Evolutionary conservation across 108 stramenopile species (phyloP), one percentile per base, ranked within the genome.

Genomic region (Nitzschia palea): DNA sequence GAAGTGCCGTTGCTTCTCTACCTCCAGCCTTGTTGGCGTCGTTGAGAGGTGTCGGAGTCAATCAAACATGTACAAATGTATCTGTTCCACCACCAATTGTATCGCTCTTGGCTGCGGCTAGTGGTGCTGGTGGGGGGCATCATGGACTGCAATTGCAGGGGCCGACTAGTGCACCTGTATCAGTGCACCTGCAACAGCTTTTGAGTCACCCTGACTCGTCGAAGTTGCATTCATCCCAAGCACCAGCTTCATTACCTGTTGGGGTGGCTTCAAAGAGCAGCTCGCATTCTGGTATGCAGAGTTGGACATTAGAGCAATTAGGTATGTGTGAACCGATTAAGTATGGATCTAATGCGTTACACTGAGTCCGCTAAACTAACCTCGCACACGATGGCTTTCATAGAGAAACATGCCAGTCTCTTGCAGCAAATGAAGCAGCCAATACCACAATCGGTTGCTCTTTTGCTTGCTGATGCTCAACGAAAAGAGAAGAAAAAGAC

Each of bases 401-500:
- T 68, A 78, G 92, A 93, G 47, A 33, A 84, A 56, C 87, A 93
- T 51, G 79, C 81, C 17, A 62, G 72, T 26, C 61, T 85, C 36
- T 75, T 90, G 22, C 61, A 72, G 5, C 82, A 87, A 34, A 55
- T 78, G 29, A 68, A 84, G 34, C 87, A 89, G 48, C 70, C 86
- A 8, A 67, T 93, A 28, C 87, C 89, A 15, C 92, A 86, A 43
- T 67, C 85, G 8, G 62, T 93, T 34, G 71, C 82, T 4, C 44
- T 89, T 10, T 71, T 93, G 34, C 71, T 86, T 14, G 77, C 87
- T 4, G 88, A 89, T 44, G 77, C 84, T 2, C 73, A 81, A 31
- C 77, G 86, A 4, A 85, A 80, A 48, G 89, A 94, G 57, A 84
- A 90, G 68, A 91, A 90, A 77, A 80, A 80, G 35, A 74, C 67